Conservation (phyloP, 1,139 yeast species). For the Diutina scorzettiae region DNA sequence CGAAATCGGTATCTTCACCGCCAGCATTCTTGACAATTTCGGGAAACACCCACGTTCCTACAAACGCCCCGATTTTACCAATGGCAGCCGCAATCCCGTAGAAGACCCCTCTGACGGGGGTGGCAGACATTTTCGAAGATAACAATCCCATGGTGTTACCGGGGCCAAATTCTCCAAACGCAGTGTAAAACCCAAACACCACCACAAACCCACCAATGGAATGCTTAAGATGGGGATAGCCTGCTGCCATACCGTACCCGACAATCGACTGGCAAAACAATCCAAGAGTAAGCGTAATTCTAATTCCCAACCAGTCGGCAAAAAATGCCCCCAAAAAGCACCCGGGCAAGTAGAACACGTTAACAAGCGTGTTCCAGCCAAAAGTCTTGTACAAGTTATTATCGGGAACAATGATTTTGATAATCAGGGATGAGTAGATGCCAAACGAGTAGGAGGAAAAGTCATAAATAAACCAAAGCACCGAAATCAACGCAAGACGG, state of each 20-base stretch:
- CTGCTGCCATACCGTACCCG: conserved; percentile 81
- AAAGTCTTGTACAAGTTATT: conserved; percentile 59
- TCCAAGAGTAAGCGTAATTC: conserved; percentile 63
- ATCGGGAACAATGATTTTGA: conserved; percentile 47
- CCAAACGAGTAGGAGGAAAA: conserved; percentile 83
- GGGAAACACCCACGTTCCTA: conserved; percentile 84
- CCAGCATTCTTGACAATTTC: conserved; percentile 35
- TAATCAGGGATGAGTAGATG: conserved; percentile 61
- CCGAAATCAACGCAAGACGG: conserved; percentile 55
- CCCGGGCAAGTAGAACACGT: conserved; percentile 84
- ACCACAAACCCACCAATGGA: conserved; percentile 73
- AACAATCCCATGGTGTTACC: conserved; percentile 86
- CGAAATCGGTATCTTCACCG: conserved; percentile 29
- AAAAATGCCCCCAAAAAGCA: conserved; percentile 70
- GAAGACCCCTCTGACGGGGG: conserved; percentile 82
- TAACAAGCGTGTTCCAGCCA: conserved; percentile 90
- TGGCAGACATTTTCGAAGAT: conserved; percentile 78
- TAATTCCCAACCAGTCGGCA: conserved; percentile 84
- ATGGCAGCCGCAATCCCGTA: conserved; percentile 86
- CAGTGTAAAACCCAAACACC: conserved; percentile 73
- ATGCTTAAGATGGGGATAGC: conserved; percentile 39
- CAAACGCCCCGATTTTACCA: conserved; percentile 88
- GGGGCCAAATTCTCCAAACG: conserved; percentile 89
- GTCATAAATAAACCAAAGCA: conserved; percentile 88
- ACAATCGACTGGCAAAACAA: conserved; percentile 60